A percentile compares a stretch with the other conserved stretches of the same genome.
Conservation (phyloP, 495 filamentous ascomycete species). For the Achaetomiella virescens region DNA sequence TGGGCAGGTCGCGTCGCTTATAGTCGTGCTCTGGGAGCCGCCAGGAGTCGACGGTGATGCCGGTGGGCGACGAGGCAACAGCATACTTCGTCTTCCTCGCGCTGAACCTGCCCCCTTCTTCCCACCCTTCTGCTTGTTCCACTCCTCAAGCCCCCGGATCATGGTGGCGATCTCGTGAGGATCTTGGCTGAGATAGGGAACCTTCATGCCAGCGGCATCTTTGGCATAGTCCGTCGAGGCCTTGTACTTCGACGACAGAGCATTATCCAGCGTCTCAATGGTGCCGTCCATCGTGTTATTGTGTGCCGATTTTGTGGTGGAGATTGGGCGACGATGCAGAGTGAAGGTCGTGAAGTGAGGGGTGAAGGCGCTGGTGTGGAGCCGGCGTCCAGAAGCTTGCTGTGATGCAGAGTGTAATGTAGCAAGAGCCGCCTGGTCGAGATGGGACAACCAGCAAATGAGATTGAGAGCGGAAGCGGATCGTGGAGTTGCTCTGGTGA, state of each 20-base stretch:
- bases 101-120: constrained; percentile 49
- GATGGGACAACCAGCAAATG: not conserved
- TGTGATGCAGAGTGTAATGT: not conserved
- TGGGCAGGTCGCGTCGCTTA: constrained; percentile 76
- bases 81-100: constrained; percentile 68
- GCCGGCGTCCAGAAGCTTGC: not conserved
- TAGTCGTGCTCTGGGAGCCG: constrained; percentile 91
- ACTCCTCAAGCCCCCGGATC: constrained; percentile 50
- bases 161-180: constrained; percentile 54
- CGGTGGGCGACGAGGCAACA: constrained; percentile 50
- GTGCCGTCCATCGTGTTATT: constrained; percentile 18
- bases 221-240: constrained; percentile 30
- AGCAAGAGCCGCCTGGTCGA: not conserved
- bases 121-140: constrained; percentile 44
- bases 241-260: constrained; percentile 20
- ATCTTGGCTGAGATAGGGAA: constrained; percentile 60
- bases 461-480: not conserved
- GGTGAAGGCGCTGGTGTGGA: constrained; percentile 11
- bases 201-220: constrained; percentile 21
- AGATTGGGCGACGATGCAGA: not conserved
- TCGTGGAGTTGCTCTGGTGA: not conserved
- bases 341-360: constrained; percentile 11
- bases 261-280: not conserved
- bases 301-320: constrained; percentile 9
- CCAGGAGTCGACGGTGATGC: constrained; percentile 79